phyloP scores from a whole-genome alignment of 495 filamentous ascomycete species.

The Letharia lupina region DNA sequence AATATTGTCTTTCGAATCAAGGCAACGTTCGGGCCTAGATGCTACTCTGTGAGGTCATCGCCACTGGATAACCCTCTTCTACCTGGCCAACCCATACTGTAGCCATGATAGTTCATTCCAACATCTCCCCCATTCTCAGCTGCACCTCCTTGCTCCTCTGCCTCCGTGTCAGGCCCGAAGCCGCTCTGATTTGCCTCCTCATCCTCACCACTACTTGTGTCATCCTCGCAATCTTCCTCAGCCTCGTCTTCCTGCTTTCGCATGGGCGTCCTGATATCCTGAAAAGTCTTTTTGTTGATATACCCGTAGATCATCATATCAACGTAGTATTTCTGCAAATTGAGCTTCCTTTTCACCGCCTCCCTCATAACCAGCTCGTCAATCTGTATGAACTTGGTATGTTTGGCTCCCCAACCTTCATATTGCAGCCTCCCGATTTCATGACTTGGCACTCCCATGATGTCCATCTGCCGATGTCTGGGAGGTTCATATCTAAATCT shows the following conservation, averaged over 20 bases:
- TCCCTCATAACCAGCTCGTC: conserved; percentile 52
- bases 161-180: conserved; percentile 2
- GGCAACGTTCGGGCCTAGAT: neutral
- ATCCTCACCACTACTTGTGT: conserved; percentile 4
- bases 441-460: conserved; percentile 42
- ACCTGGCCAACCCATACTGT: neutral
- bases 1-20: too few relatives aligned
- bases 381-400: conserved; percentile 38
- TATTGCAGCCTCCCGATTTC: conserved; percentile 42
- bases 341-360: conserved; percentile 37
- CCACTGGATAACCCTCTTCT: neutral
- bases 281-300: conserved; percentile 37
- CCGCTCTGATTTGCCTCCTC: conserved; percentile 1
- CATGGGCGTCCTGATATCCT: conserved; percentile 27
- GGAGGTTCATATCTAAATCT: conserved; percentile 28
- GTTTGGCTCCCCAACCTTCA: conserved; percentile 43
- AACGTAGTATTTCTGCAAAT: conserved; percentile 35
- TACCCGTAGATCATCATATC: conserved; percentile 50
- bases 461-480: conserved; percentile 13
- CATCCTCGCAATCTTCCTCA: conserved; percentile 3
- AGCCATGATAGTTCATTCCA: neutral
- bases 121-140: neutral
- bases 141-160: conserved; percentile 8
- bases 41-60: neutral
- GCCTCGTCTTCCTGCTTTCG: conserved; percentile 16